These are phyloP conservation scores for Capsicum rhomboideum DNA, from an alignment of 257 asterid genomes.

Conservation along the genomic window DNA sequence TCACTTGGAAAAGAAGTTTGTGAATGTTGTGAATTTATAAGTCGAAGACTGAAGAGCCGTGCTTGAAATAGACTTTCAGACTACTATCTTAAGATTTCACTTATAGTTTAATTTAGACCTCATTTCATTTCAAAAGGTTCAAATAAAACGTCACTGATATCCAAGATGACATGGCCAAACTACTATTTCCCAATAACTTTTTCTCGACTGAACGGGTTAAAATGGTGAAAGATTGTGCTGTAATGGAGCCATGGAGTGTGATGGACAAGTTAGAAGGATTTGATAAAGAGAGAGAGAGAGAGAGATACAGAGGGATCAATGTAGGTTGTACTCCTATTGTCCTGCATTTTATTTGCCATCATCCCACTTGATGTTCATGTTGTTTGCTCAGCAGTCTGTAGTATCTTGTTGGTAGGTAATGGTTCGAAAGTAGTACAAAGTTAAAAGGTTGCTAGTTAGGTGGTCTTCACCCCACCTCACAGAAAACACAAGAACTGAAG, in stretches of 20 bases:
- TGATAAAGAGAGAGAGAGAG: not conserved
- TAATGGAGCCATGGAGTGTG: not conserved
- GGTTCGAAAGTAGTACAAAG: not conserved
- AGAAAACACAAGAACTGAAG: too few relatives aligned
- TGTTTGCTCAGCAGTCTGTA: not conserved
- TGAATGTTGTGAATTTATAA: not conserved
- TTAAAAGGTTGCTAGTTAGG: not conserved
- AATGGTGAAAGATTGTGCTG: not conserved
- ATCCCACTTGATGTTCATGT: not conserved
- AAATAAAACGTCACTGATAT: too few relatives aligned
- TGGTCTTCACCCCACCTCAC: not conserved
- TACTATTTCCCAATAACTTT: not conserved
- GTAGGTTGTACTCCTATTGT: not conserved
- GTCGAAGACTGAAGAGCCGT: not conserved
- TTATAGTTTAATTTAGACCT: too few relatives aligned
- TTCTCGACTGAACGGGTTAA: not conserved
- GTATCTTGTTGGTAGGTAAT: not conserved
- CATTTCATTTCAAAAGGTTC: too few relatives aligned
- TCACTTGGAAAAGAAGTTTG: not conserved
- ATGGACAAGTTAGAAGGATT: not conserved
- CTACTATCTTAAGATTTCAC: not conserved
- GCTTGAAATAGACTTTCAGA: not conserved
- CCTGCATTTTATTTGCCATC: not conserved
- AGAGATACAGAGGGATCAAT: not conserved
- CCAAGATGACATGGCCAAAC: not conserved